phyloP scores from a whole-genome alignment of 495 filamentous ascomycete species.

The Penicillium paxilli region DNA sequence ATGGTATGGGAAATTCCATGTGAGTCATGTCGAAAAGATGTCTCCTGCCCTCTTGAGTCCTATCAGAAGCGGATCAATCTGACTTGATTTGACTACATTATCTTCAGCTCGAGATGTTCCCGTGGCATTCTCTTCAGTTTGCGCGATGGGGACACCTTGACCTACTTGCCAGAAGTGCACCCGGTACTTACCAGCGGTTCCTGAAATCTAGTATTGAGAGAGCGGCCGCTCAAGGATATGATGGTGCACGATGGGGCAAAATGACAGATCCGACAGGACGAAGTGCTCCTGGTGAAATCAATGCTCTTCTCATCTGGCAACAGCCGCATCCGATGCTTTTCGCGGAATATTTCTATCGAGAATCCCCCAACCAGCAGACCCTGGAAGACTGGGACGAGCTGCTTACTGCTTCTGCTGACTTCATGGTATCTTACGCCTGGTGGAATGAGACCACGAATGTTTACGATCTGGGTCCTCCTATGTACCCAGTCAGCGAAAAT shows the following conservation, averaged over 20 bases:
- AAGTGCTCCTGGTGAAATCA: slow-evolving; percentile 46
- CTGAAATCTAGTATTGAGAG: slow-evolving; percentile 45
- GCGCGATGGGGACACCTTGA: slow-evolving; percentile 51
- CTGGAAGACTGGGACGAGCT: slow-evolving; percentile 14
- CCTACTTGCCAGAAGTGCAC: slow-evolving; percentile 44
- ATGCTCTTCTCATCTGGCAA: slow-evolving; percentile 21
- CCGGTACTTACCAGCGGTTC: slow-evolving; percentile 47
- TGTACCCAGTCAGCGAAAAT: slow-evolving; percentile 20
- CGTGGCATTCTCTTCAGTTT: slow-evolving; percentile 56
- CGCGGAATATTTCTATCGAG: slow-evolving; percentile 12
- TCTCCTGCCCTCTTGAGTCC: too few relatives aligned
- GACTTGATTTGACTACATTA: too few relatives aligned
- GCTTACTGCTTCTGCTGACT: slow-evolving; percentile 7
- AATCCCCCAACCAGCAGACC: background rate
- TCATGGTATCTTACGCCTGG: slow-evolving; percentile 18
- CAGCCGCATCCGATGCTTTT: slow-evolving; percentile 20
- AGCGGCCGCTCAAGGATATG: slow-evolving; percentile 49
- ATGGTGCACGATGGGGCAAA: slow-evolving; percentile 57
- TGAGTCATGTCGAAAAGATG: background rate
- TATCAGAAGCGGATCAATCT: too few relatives aligned
- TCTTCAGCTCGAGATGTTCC: slow-evolving; percentile 49
- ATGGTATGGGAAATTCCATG: slow-evolving; percentile 24
- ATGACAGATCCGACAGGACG: slow-evolving; percentile 58
- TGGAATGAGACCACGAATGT: slow-evolving; percentile 18
- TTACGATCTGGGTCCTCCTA: slow-evolving; percentile 19